Evolutionary conservation across 495 filamentous ascomycete species (phyloP), one percentile per base, ranked within the genome.

Genomic region (Penicillium salamii): DNA sequence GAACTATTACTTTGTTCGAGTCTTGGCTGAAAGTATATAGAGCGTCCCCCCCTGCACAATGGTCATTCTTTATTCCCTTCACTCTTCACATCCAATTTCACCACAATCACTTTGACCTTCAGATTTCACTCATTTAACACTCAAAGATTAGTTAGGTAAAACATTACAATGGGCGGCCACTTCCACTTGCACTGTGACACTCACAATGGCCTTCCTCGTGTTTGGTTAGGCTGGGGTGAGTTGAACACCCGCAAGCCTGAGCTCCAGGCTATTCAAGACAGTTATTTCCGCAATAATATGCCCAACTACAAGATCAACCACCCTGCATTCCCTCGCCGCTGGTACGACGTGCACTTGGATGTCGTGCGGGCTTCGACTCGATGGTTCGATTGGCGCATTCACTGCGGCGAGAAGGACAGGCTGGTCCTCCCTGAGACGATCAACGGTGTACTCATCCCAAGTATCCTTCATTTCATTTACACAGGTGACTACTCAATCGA

Each of bases 401-500:
- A 24, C 11, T 18, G 15, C 7, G 19, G 31, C 7, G 9, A 46
- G 2, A 21, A 23, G 15, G 14, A 39, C 3, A 8, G 9, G 7
- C 13, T 40, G 14, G 3, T 32, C 15, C 46, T 48, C 12, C 46
- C 46, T 3, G 12, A 38, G 5, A 21, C 40, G 13, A n/a, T n/a
- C n/a, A n/a, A n/a, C n/a, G n/a, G n/a, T n/a, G n/a, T n/a, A n/a
- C n/a, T n/a, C n/a, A 12, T 48, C 18, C 26, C 18, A 3, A 48
- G 36, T 5, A 24, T 48, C 7, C 13, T 40, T 14, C 26, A 48
- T n/a, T 48, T 48, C 46, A 29, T 48, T 12, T 48, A 48, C 14
- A 48, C 46, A 15, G 46, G 46, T 7, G 46, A 48, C 19, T 48
- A 48, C 21, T 48, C 46, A 0, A 26, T 48, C 15, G 17, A 39